Evolutionary conservation across 352 stramenopile species (phyloP), one percentile per base, ranked within the genome.

Genomic region (Pythium insidiosum): DNA sequence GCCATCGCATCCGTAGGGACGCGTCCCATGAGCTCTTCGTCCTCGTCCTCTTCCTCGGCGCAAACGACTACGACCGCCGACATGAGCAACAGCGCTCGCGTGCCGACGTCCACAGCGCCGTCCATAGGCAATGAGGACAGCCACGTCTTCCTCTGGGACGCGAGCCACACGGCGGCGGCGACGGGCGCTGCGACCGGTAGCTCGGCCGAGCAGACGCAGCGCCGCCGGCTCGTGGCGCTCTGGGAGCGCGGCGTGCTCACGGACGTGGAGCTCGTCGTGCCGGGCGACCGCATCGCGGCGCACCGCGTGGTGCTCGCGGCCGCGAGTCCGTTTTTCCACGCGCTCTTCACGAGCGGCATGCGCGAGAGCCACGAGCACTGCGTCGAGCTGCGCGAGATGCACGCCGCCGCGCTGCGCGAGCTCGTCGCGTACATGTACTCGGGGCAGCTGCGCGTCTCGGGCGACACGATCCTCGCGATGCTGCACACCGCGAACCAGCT

Each of bases 311-410:
- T 89, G 24, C 53, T 89, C 6, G 73, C 73, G 29, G 58, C 59
- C 2, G 66, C 68, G 18, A 85, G 73, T 45, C 71, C 73, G 11
- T 89, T 84, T 43, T 89, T 89, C 50, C 60, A 70, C 41, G 76
- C 76, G 33, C 57, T 89, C 5, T 89, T 89, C 52, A 89, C 73
- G 1, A 74, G 58, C 60, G 76, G 76, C 28, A 84, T 89, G 76
- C 69, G 71, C 24, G 76, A 89, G 45, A 73, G 61, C 6, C 46
- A 22, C 15, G 58, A 51, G 19, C 46, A 53, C 15, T 47, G 63
- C 29, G 58, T 89, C 41, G 61, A 74, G n/a, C 56, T 89, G 16
- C 58, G 73, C 37, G 71, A 67, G 4, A 47, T 83, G n/a, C 58
- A 80, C 21, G 34, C 52, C 28, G 33, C 44, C 1, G 71, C 71